Conservation (phyloP, 179 eudicot genomes). For the Silene vulgaris region DNA sequence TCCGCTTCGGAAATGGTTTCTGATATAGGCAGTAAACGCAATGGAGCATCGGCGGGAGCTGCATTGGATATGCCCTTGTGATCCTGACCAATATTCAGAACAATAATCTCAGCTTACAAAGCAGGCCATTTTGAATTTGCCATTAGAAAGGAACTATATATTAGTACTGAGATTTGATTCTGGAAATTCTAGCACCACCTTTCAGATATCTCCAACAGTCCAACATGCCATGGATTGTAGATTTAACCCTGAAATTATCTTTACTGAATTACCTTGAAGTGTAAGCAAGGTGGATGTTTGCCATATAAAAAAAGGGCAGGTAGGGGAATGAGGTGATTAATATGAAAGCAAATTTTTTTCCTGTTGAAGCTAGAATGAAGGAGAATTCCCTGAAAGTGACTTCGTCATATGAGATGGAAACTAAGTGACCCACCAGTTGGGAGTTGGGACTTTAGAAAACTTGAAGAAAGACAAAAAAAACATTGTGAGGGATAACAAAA, state of each 20-base stretch:
- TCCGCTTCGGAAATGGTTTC: conserved; percentile 32
- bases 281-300: not conserved
- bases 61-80: conserved; percentile 92
- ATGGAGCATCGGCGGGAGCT: conserved; percentile 77
- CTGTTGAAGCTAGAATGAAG: not conserved
- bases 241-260: not conserved
- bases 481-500: not conserved
- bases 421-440: not conserved
- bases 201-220: not conserved
- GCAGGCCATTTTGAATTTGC: not conserved
- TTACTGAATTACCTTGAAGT: not conserved
- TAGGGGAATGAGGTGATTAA: not conserved
- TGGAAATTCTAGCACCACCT: not conserved
- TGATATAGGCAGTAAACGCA: conserved; percentile 45
- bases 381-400: not conserved
- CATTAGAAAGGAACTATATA: not conserved
- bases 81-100: conserved; percentile 45
- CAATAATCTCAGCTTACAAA: conserved; percentile 4
- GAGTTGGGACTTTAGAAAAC: not conserved
- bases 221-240: not conserved
- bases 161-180: not conserved
- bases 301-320: not conserved
- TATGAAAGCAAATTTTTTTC: too few relatives aligned
- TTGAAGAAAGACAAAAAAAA: not conserved
- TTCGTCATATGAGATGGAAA: not conserved